Base-by-base conservation (phyloP, 257 asterid genomes). In the Cruciata laevipes region DNA sequence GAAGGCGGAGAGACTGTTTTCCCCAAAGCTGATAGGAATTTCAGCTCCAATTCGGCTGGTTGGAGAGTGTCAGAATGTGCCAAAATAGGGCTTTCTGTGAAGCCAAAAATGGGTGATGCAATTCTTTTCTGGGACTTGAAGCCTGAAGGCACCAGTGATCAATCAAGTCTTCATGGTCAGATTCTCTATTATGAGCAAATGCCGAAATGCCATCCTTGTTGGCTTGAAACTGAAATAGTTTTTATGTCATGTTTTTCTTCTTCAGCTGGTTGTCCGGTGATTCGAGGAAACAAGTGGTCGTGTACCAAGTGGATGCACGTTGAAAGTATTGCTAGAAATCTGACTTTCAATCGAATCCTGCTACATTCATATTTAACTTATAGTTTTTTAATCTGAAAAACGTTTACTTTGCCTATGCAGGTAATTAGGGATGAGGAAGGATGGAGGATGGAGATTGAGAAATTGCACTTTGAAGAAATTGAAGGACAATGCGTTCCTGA, bases 1-100 rank as follows among this genome's bases (percentile, higher is more conserved):
- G 96, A 91, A 87, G 98, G 96, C n/a, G 98, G 98, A 23, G 96
- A 91, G 82, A 91, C 98, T 27, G 83, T 91, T 75, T 91, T 91
- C 44, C 98, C 98, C n/a, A n/a, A n/a, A 60, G 80, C 89, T 31
- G 80, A 40, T 69, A 96, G 98, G 38, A 91, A 89, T 78, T 89
- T 80, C 44, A 91, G 90, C 78, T 68, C 80, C 17, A 5, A 40
- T 57, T 84, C 87, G 12, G 87, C 86, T 52, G 83, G 89, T 89
- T 79, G 78, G 69, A 86, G 87, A 69, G 58, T 70, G 86, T 85
- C 96, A 25, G 94, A 82, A 73, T 91, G 98, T 71, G 95, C 87
- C 57, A 87, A 81, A 74, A 75, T 79, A 68, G 98, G 98, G 47
- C 83, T 89, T 35, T 80, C 95, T 2, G 86, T 91, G 65, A 89